Conservation (phyloP, 1,284 basidiomycete species). For the Hortiboletus rubellus region DNA sequence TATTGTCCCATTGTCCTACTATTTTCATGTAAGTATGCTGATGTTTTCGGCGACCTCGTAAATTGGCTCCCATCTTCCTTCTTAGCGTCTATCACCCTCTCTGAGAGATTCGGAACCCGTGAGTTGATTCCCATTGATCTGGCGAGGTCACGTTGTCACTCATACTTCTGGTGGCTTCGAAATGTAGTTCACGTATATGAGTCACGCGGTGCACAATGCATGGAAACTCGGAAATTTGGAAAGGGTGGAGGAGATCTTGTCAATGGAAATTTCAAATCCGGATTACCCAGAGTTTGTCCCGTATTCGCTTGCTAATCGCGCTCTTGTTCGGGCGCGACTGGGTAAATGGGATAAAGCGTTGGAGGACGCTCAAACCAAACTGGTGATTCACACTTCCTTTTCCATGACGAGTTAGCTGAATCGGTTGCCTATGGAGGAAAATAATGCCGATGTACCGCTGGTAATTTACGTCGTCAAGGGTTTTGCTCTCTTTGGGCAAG, state of each 20-base stretch:
- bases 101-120: slow-evolving; percentile 3
- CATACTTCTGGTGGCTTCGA: background rate
- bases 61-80: background rate
- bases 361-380: background rate
- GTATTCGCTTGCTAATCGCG: slow-evolving; percentile 8
- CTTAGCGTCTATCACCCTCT: background rate
- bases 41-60: background rate
- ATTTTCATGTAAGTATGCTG: background rate
- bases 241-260: slow-evolving; percentile 5
- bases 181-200: slow-evolving; percentile 7
- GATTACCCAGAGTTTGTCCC: background rate
- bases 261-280: slow-evolving; percentile 1
- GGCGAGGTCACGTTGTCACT: background rate
- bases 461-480: background rate
- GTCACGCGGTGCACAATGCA: background rate
- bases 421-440: background rate
- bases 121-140: background rate
- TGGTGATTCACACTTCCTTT: background rate
- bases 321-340: slow-evolving; percentile 8
- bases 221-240: slow-evolving; percentile 7
- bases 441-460: background rate
- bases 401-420: background rate
- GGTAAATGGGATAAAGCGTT: background rate
- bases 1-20: background rate
- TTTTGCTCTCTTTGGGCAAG: background rate